Evolutionary conservation across 345 rosid species (phyloP), one percentile per base, ranked within the genome.

Genomic region (Viola odorata): DNA sequence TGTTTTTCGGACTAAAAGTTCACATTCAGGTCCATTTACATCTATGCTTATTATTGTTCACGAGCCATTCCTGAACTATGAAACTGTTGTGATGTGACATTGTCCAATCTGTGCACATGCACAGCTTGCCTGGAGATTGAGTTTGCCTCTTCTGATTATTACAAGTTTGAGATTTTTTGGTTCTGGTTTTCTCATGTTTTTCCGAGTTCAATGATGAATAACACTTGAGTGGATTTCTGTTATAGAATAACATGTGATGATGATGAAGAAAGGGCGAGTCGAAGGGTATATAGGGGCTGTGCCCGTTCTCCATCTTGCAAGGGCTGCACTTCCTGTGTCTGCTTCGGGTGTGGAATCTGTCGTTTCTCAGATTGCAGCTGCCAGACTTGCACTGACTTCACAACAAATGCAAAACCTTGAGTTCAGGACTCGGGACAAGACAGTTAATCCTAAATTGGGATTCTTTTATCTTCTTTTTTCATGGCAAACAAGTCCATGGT

Each of bases 301-400:
- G 67, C 66, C 58, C 82, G 91, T 13, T 81, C 95, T 15, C 86
- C 86, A 5, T 78, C 95, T 8, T 94, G 99, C 80, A 84, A 85
- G 69, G 97, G 99, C 3, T 94, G 99, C 82, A 94, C 97, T 38
- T 86, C 97, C 42, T 94, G 97, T 44, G 97, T 94, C 37, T 94
- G 99, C 80, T 90, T 90, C 16, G 99, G 99, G 49, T 88, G 99
- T 60, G 85, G 81, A 36, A 77, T 86, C 65, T 90, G 99, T 51
- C 95, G 97, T 9, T 90, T 88, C 82, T 58, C 86, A 0, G 96
- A 94, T 48, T 94, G 99, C 76, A 84, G 75, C 79, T 94, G 96
- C 88, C 99, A 91, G 81, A 90, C 87, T 44, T 94, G 99, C 85
- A 76, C 67, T 0, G 99, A 94, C 77, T 91, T 91, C 77, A 88